Base-by-base conservation (phyloP, 257 asterid genomes). In the Nicotiana otophora region DNA sequence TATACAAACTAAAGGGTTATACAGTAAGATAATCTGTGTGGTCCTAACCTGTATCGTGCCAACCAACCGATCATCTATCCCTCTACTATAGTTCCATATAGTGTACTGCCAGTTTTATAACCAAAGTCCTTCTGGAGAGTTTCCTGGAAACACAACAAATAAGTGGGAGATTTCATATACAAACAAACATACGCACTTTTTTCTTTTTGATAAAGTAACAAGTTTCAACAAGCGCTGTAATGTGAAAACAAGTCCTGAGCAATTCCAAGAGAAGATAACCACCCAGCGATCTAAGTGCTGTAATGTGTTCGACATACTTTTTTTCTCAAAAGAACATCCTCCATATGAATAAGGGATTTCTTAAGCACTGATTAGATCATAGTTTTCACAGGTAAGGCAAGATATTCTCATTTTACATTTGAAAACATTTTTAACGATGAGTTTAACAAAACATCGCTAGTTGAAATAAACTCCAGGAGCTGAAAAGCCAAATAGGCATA, bases 71-170 rank as follows among this genome's bases (percentile, higher is more conserved):
- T 87, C 90, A 83, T 96, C 99, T 54, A 94, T 89, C 81, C 98
- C 99, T 88, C 98, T 88, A 83, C 99, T 89, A 55, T 87, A 93
- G 89, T 91, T 93, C 98, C 99, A 94, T 69, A 94, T 69, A 96
- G 90, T 97, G 90, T 96, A 84, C 92, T 95, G 77, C 99, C 99
- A 80, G 94, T 93, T 89, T 93, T 96, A 87, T 65, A 69, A 77
- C 99, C 98, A 85, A 94, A 96, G 86, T 96, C 93, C 86, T 90
- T 96, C 82, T 93, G 99, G 85, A 96, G 99, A 67, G 94, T 92
- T 83, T 94, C 98, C 99, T 96, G 92, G 42, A 81, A 79, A 83
- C 60, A 69, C 82, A 82, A 88, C 80, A 75, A 75, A 75, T 51
- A 20, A 75, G 8, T 7, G 20, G 80, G 39, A 74, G 42, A 26